Evolutionary conservation across 352 stramenopile species (phyloP), one percentile per base, ranked within the genome.

Genomic region (Phytopythium boreale): DNA sequence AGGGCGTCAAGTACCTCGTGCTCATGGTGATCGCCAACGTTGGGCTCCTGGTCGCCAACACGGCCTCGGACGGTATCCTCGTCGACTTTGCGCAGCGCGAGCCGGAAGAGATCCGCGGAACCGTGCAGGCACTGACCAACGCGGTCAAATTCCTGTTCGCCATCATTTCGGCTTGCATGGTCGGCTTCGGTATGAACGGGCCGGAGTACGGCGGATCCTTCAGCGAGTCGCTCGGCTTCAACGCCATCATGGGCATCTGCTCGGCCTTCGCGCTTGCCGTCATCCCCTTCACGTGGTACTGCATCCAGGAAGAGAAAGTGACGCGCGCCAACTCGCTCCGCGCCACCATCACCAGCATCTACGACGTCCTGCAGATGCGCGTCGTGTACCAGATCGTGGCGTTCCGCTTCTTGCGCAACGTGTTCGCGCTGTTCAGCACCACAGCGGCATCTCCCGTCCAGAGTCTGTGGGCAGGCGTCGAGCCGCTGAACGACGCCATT

Each of bases 31-130:
- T 85, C 27, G 67, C 76, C 29, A 84, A 82, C 29, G 65, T 88
- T 20, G 76, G 77, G 36, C 79, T 75, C 31, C 67, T 84, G 7
- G 60, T 90, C 39, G 74, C 73, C 11, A 75, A 79, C 53, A 77
- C 74, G 39, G 76, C 69, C 4, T 79, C 70, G 15, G 72, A 78
- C 59, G 81, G 75, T 10, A 62, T 87, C 14, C 63, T 88, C 3
- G 77, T 87, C 24, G 80, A 88, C 49, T 61, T 88, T 27, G 74
- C 79, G 17, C 79, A 88, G 63, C 79, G 79, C 27, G 79, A 90
- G 56, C 74, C 79, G 1, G 55, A 66, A 11, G 70, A 66, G 39
- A 69, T 64, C 59, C 77, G 82, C 29, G 79, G 79, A 22, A 80
- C 75, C 24, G 66, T 76, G 31, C 68, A 84, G 53, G 76, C 77